Evolutionary conservation across 2,329 filamentous ascomycete genomes (phyloP).

Genomic region (Monosporascus cannonballus): DNA sequence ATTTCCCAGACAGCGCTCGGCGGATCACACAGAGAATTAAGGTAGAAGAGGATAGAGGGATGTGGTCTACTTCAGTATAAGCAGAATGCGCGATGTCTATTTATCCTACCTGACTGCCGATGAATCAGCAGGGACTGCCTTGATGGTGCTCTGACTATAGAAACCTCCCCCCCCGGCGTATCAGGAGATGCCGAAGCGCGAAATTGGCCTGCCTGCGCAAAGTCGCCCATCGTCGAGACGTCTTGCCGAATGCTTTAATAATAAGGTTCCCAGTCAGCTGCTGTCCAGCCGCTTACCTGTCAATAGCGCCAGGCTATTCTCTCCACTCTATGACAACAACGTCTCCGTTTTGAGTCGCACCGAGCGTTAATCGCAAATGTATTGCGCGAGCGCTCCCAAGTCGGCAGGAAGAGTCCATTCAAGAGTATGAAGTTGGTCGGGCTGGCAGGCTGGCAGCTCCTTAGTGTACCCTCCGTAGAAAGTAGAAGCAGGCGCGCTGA

Average conservation of each 20-base stretch:
- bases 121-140: no score
- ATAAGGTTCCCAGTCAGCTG: not conserved
- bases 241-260: not conserved
- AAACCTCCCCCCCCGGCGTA: not conserved
- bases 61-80: not conserved
- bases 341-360: slow-evolving; percentile 9
- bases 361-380: slow-evolving; percentile 12
- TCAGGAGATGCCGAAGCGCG: not conserved
- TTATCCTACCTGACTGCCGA: no score
- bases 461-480: not conserved
- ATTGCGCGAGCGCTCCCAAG: slow-evolving; percentile 6
- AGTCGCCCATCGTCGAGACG: not conserved
- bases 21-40: not conserved
- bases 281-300: not conserved
- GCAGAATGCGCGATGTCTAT: not conserved
- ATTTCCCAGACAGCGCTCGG: not conserved
- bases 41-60: not conserved
- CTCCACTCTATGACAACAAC: not conserved
- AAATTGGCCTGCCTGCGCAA: not conserved
- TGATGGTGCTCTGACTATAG: no score
- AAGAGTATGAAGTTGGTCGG: not conserved
- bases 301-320: not conserved
- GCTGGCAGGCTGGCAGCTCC: no score
- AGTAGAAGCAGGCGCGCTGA: not conserved
- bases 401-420: not conserved